Evolutionary conservation across 139 green algal species (phyloP), one percentile per base, ranked within the genome.

Genomic region (Tetradesmus lagerheimii): DNA sequence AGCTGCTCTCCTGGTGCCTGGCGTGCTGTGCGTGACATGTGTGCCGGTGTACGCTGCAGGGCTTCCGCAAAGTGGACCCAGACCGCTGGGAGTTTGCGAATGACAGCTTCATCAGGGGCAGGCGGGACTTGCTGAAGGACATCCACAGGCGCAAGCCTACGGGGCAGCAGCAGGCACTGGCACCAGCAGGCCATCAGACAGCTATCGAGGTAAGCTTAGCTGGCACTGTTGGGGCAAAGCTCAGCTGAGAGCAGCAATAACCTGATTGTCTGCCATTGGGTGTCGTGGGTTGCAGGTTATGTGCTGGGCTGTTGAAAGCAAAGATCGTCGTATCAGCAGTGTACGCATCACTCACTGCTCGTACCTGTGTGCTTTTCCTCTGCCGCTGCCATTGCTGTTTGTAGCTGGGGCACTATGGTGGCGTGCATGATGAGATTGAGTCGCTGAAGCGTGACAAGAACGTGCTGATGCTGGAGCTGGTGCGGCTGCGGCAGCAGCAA

Each of bases 41-140:
- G 57, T 37, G n/a, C 67, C 39, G 64, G 12, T 78, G 12, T 2
- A 14, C 23, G 8, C 12, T 78, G 50, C 93, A 98, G 95, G 96
- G 98, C 62, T 99, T 99, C 89, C 93, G 97, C 18, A 99, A 99
- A 87, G 94, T 98, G 14, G 96, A 99, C 88, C 97, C 98, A 23
- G 98, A 99, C 92, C 93, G 96, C 4, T 99, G 97, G 97, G 96
- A 99, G 95, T 99, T 99, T 94, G 94, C 96, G n/a, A 99, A 99
- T 77, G 96, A 99, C 71, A 91, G 96, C 84, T 99, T 99, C 80
- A 62, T 98, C 1, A 89, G 95, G 1, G 96, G 94, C 35, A 86
- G 90, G 4, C 91, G 92, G 11, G 96, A 99, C 57, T 92, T 97
- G 85, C 94, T 99, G 75, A 84, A 78, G 11, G 91, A 95, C 27